Base-by-base conservation (phyloP, 495 filamentous ascomycete genomes). In the Hypoxylon rickii region DNA sequence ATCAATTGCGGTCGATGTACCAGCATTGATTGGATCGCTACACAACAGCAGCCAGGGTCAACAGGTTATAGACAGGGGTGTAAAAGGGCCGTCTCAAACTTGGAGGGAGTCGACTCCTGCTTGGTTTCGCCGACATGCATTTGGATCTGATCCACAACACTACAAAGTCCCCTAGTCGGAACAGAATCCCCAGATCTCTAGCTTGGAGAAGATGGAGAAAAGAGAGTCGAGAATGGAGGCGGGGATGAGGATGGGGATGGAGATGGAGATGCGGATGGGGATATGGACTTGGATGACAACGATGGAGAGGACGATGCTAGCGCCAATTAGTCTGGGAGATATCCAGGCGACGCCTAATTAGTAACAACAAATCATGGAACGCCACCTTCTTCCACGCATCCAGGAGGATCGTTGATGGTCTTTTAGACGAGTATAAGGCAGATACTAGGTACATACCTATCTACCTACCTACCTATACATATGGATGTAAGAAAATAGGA, bases 1-100 rank as follows among this genome's bases (percentile, higher is more conserved):
- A 51, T 55, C 58, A 39, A 26, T 55, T 68, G 49, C 52, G 29
- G 49, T 58, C 50, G 49, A 45, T 55, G 57, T 33, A 18, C 22
- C 49, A 32, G 24, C 32, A 49, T 33, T 68, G 65, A 66, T 66
- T 68, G 65, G 65, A 24, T 44, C 51, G 46, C 61, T 54, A 53
- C 54, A 55, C 32, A 7, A 50, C 21, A 52, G 55, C 48, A 26
- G 51, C 51, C 48, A 54, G 63, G 62, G 44, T 57, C 12, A 37
- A 44, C 39, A 48, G 52, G 45, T 57, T 61, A 61, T 58, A 56
- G 56, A 61, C 65, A 63, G 43, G 66, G 66, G 48, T 24, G 40
- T 52, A 68, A 68, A 67, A 68, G 63, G 66, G 56, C 66, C 66
- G 63, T 68, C 66, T 61, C 51, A 22, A 53, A 44, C 49, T 46